Percentiles rank a stretch among this genome's conserved stretches.
These are phyloP conservation scores for Hyaloscypha bicolor DNA, from an alignment of 495 filamentous ascomycete species.

Conservation along the genomic window DNA sequence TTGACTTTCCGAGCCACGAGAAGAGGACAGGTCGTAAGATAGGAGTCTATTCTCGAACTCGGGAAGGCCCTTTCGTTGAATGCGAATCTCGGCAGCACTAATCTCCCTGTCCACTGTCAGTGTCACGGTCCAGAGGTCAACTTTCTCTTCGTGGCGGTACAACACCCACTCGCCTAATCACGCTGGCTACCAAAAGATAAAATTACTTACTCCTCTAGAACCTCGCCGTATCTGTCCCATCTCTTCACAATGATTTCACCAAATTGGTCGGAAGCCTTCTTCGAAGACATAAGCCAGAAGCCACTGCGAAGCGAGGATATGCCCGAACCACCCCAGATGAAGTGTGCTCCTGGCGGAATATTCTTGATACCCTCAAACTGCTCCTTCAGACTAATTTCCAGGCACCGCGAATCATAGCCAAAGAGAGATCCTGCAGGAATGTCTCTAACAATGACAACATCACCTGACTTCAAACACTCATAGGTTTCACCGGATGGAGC, in stretches of 20 bases:
- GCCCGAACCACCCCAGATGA: constrained; percentile 53
- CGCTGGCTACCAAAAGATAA: not conserved
- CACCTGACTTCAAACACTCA: constrained; percentile 37
- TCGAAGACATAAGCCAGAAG: constrained; percentile 53
- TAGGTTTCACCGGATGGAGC: not conserved
- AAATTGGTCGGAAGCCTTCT: constrained; percentile 22
- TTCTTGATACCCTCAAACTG: constrained; percentile 59
- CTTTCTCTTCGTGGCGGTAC: not conserved
- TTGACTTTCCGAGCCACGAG: not conserved
- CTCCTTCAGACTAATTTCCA: constrained; percentile 37
- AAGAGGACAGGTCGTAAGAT: constrained; percentile 34
- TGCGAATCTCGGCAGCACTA: constrained; percentile 39
- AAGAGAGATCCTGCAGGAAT: constrained; percentile 45
- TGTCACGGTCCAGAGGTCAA: not conserved
- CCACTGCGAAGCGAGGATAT: constrained; percentile 54
- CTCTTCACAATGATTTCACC: constrained; percentile 54
- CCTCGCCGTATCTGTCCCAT: constrained; percentile 60
- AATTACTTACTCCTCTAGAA: constrained; percentile 38
- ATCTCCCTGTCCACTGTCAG: constrained; percentile 26
- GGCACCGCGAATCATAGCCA: constrained; percentile 47
- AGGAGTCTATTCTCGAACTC: constrained; percentile 40
- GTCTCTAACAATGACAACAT: constrained; percentile 44
- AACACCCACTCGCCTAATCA: not conserved
- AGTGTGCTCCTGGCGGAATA: constrained; percentile 60
- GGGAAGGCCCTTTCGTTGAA: constrained; percentile 39